Evolutionary conservation across 495 filamentous ascomycete species (phyloP).

Genomic region (Lasiosphaeria miniovina): DNA sequence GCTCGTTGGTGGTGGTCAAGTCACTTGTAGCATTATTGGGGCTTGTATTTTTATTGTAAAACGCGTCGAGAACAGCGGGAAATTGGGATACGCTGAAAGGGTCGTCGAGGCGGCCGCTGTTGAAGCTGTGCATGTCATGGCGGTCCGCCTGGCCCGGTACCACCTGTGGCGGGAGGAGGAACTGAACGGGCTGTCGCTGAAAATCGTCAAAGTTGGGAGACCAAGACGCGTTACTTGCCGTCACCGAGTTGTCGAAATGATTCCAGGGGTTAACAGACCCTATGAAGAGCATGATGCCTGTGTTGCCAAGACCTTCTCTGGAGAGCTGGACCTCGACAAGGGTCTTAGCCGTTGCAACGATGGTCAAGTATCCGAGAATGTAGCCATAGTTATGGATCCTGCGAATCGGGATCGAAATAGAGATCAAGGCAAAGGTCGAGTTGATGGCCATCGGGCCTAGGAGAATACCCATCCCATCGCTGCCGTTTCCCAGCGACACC

Average conservation of each 20-base stretch:
- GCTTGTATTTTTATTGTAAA: conserved; percentile 40
- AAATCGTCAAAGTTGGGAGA: conserved; percentile 33
- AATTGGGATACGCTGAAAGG: conserved; percentile 59
- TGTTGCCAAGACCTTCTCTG: conserved; percentile 63
- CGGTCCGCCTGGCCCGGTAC: conserved; percentile 37
- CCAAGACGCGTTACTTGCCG: conserved; percentile 36
- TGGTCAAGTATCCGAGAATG: conserved; percentile 72
- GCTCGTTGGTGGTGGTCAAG: conserved; percentile 68
- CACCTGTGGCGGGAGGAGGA: conserved; percentile 44
- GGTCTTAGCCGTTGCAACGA: conserved; percentile 60
- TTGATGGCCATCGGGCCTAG: conserved; percentile 70
- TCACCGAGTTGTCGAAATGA: conserved; percentile 47
- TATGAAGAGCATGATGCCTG: conserved; percentile 64
- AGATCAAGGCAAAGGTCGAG: conserved; percentile 68
- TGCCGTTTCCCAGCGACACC: conserved; percentile 50
- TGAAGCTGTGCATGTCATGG: conserved; percentile 46
- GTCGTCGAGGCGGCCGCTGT: conserved; percentile 35
- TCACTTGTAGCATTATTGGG: conserved; percentile 61
- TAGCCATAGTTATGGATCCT: conserved; percentile 55
- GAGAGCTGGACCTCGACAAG: conserved; percentile 58
- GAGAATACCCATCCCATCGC: conserved; percentile 51
- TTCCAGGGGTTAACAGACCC: conserved; percentile 64
- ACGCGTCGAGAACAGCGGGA: conserved; percentile 54
- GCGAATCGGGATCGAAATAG: conserved; percentile 71
- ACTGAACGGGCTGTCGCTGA: conserved; percentile 37